Evolutionary conservation across 106 monocot genomes (phyloP).

Genomic region (Dioscorea dumetorum): DNA sequence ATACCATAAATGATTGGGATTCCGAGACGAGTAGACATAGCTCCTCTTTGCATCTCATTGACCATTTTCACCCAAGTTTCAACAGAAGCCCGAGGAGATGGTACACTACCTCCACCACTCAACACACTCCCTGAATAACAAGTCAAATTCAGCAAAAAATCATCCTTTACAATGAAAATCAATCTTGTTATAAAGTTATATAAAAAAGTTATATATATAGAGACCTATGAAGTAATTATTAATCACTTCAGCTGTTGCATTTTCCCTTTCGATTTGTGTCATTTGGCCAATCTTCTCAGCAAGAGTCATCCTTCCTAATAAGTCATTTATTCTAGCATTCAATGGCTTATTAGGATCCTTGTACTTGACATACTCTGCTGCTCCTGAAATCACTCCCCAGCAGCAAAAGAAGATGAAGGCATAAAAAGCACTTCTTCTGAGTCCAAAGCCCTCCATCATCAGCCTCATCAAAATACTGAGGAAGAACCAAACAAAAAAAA

Average conservation of each 20-base stretch:
- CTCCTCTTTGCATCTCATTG: too few relatives aligned
- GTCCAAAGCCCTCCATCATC: too few relatives aligned
- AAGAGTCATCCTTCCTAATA: slow-evolving; percentile 34
- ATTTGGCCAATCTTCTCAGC: slow-evolving; percentile 44
- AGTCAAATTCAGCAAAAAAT: not conserved
- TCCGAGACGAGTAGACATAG: slow-evolving; percentile 28
- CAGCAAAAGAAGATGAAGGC: slow-evolving; percentile 14
- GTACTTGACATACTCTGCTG: slow-evolving; percentile 28
- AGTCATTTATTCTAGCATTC: slow-evolving; percentile 26
- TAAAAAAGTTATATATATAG: too few relatives aligned
- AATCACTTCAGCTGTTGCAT: slow-evolving; percentile 18
- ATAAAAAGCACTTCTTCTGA: too few relatives aligned
- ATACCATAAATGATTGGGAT: slow-evolving; percentile 42
- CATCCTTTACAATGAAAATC: not conserved
- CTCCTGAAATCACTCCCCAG: slow-evolving; percentile 5
- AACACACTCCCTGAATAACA: slow-evolving; percentile 6
- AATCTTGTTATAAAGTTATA: not conserved
- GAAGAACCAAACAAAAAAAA: too few relatives aligned
- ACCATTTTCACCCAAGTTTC: too few relatives aligned
- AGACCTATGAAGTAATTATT: slow-evolving; percentile 8
- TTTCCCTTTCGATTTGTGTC: slow-evolving; percentile 33
- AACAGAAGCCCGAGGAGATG: too few relatives aligned
- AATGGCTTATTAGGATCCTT: slow-evolving; percentile 33
- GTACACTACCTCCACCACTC: too few relatives aligned
- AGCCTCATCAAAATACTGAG: too few relatives aligned